Evolutionary conservation across 257 asterid genomes (phyloP).

Genomic region (Primulina huaijiensis): DNA sequence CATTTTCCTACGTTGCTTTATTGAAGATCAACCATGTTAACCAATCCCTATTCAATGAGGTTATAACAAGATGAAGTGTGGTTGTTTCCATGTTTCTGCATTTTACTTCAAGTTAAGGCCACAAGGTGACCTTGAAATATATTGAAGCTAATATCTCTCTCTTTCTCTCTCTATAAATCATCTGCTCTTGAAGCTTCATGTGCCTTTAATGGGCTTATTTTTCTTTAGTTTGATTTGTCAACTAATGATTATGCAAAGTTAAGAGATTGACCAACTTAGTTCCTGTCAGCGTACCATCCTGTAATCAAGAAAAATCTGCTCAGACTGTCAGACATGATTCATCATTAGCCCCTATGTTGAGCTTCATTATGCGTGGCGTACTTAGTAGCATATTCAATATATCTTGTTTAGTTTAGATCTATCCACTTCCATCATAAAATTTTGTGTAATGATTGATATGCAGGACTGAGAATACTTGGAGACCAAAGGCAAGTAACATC

Average conservation of each 20-base stretch:
- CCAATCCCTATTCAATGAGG: not conserved
- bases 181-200: not conserved
- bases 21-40: no score
- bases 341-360: not conserved
- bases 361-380: not conserved
- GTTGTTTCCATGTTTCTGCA: not conserved
- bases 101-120: not conserved
- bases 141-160: not conserved
- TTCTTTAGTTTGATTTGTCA: not conserved
- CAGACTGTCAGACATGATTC: not conserved
- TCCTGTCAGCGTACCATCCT: constrained; percentile 11
- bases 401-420: constrained; percentile 12
- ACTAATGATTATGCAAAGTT: not conserved
- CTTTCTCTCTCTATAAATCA: not conserved
- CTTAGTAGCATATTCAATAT: not conserved
- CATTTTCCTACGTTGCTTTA: no score
- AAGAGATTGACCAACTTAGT: not conserved
- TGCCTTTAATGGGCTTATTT: not conserved
- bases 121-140: not conserved
- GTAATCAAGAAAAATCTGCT: not conserved
- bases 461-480: constrained; percentile 77
- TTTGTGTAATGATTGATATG: not conserved
- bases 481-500: constrained; percentile 83
- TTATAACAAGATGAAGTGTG: not conserved
- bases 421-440: not conserved